phyloP scores from a whole-genome alignment of 768 basidiomycete genomes.

The Russula sp. region DNA sequence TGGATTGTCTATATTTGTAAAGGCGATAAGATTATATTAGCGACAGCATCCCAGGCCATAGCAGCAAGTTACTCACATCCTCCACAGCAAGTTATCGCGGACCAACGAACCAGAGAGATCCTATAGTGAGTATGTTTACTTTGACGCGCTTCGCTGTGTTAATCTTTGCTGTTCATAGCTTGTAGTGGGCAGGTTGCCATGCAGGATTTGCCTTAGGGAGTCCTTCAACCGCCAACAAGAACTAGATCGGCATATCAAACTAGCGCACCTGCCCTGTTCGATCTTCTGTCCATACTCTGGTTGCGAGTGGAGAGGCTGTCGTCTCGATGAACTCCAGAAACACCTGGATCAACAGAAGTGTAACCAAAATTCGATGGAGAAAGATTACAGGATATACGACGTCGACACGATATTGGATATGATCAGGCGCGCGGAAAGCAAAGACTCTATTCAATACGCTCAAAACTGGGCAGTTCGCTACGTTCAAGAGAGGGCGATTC shows the following conservation, averaged over 20 bases:
- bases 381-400: neutral
- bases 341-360: neutral
- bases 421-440: neutral
- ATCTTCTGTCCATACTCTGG: neutral
- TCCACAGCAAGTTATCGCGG: too few species aligned
- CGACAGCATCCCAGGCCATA: too few species aligned
- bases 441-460: neutral
- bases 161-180: neutral
- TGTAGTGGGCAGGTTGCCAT: conserved; percentile 10
- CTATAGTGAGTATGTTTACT: too few species aligned
- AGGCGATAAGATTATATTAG: too few species aligned
- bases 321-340: neutral
- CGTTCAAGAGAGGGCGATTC: neutral
- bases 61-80: too few species aligned
- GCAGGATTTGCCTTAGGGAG: neutral
- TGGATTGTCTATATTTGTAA: too few species aligned
- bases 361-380: too few species aligned
- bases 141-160: neutral
- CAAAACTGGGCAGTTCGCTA: neutral
- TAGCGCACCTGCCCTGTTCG: neutral
- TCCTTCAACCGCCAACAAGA: neutral
- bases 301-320: conserved; percentile 7
- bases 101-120: too few species aligned
- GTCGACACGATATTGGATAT: neutral
- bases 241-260: neutral